phyloP scores from a whole-genome alignment of 1,284 basidiomycete genomes.

The Pyrrhoderma lamaoense region DNA sequence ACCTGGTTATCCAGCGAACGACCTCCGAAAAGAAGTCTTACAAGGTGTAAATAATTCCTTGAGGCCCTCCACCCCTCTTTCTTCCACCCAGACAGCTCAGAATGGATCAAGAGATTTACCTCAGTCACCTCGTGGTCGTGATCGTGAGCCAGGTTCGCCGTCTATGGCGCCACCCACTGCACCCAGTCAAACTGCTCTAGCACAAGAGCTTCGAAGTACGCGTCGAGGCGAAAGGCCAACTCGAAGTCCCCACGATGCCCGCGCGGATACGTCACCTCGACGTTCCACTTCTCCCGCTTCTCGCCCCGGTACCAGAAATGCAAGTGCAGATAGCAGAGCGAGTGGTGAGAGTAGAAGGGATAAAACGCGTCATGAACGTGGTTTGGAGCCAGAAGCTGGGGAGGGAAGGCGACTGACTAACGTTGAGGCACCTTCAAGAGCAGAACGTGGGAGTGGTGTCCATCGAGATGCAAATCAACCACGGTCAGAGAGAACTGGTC shows the following conservation, averaged over 20 bases:
- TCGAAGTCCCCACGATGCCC: constrained; percentile 36
- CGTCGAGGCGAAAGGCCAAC: constrained; percentile 32
- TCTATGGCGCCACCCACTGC: constrained; percentile 70
- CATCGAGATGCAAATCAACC: constrained; percentile 14
- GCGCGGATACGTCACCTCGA: constrained; percentile 44
- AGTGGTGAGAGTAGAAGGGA: constrained; percentile 39
- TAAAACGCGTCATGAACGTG: constrained; percentile 29
- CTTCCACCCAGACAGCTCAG: neutral
- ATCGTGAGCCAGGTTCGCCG: constrained; percentile 24
- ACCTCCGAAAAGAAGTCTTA: constrained; percentile 16
- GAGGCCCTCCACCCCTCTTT: constrained; percentile 12
- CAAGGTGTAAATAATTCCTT: constrained; percentile 9
- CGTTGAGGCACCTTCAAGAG: constrained; percentile 15
- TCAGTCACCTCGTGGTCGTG: constrained; percentile 34
- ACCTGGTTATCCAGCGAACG: neutral
- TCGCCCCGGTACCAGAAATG: constrained; percentile 60
- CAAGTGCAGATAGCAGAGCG: constrained; percentile 58
- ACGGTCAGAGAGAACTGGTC: constrained; percentile 16
- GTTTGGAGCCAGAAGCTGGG: constrained; percentile 20
- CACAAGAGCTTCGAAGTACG: constrained; percentile 72
- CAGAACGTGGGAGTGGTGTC: constrained; percentile 14
- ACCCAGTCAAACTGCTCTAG: constrained; percentile 73
- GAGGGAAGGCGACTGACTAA: constrained; percentile 6
- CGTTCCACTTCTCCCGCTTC: constrained; percentile 61
- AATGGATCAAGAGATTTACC: constrained; percentile 31